Evolutionary conservation across 352 stramenopile species (phyloP).

Genomic region (Phytophthora citricola): DNA sequence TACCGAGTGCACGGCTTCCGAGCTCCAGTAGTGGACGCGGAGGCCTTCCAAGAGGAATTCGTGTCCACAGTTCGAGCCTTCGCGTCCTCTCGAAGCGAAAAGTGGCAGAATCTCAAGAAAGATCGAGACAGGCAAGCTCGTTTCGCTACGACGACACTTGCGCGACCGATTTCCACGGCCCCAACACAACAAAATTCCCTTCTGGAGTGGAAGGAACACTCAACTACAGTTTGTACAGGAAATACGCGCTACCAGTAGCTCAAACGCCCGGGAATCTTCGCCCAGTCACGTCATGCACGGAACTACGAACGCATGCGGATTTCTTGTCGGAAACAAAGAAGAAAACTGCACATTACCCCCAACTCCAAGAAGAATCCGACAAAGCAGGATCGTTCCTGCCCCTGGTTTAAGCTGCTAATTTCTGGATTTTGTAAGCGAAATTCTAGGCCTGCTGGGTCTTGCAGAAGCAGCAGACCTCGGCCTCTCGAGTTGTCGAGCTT

Average conservation of each 20-base stretch:
- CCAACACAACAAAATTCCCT: conserved; percentile 3
- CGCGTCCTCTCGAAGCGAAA: conserved; percentile 38
- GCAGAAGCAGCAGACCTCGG: conserved; percentile 23
- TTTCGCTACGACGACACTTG: conserved; percentile 47
- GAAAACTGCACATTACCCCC: conserved; percentile 17
- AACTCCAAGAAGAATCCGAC: conserved; percentile 16
- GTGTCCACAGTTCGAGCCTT: conserved; percentile 66
- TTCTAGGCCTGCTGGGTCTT: conserved; percentile 1
- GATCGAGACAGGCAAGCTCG: conserved; percentile 49
- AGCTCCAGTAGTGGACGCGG: conserved; percentile 39
- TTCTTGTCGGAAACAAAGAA: conserved; percentile 40
- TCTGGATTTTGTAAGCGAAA: conserved; percentile 1
- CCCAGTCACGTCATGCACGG: conserved; percentile 40
- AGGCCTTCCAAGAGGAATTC: conserved; percentile 72
- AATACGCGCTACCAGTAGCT: conserved; percentile 37
- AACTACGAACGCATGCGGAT: conserved; percentile 41
- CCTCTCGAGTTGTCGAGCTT: conserved; percentile 12
- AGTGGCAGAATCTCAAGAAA: conserved; percentile 60
- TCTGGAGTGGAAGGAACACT: conserved; percentile 18
- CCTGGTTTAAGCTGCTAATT: conserved; percentile 19
- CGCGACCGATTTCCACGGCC: conserved; percentile 45
- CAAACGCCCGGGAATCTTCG: conserved; percentile 12
- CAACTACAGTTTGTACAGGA: conserved; percentile 48
- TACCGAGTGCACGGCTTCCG: conserved; percentile 51
- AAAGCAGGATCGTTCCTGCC: conserved; percentile 26